phyloP scores from a whole-genome alignment of 1,284 basidiomycete genomes.

The Pseudozyma pruni region DNA sequence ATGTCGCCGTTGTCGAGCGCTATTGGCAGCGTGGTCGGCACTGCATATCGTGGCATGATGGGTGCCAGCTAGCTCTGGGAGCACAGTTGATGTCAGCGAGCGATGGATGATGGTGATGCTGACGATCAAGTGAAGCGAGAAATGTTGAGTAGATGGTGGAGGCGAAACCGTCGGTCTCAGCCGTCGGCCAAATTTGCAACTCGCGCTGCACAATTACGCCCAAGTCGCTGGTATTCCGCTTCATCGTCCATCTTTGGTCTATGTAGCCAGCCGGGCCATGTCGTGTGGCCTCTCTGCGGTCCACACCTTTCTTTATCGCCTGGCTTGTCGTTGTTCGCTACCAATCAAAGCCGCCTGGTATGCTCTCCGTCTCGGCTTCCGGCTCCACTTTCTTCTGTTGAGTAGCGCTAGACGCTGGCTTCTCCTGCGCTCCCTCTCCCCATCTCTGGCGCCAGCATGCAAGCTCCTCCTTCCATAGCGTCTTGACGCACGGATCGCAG shows the following conservation, averaged over 20 bases:
- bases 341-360: slow-evolving; percentile 47
- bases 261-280: no score
- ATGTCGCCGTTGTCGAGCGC: slow-evolving; percentile 31
- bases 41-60: slow-evolving; percentile 40
- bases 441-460: slow-evolving; percentile 49
- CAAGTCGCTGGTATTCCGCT: no score
- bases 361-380: slow-evolving; percentile 4
- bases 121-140: not conserved
- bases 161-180: no score
- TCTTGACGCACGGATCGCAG: slow-evolving; percentile 57
- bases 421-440: slow-evolving; percentile 29
- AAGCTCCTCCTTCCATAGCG: slow-evolving; percentile 55
- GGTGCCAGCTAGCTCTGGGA: not conserved
- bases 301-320: no score
- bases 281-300: no score
- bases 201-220: no score
- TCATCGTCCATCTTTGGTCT: no score
- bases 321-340: not conserved
- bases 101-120: not conserved
- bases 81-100: not conserved
- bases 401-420: not conserved
- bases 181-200: no score
- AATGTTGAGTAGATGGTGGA: not conserved
- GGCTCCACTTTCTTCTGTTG: not conserved
- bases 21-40: slow-evolving; percentile 21